Base-by-base conservation (phyloP, 495 filamentous ascomycete genomes). In the Talaromyces thailandensis region DNA sequence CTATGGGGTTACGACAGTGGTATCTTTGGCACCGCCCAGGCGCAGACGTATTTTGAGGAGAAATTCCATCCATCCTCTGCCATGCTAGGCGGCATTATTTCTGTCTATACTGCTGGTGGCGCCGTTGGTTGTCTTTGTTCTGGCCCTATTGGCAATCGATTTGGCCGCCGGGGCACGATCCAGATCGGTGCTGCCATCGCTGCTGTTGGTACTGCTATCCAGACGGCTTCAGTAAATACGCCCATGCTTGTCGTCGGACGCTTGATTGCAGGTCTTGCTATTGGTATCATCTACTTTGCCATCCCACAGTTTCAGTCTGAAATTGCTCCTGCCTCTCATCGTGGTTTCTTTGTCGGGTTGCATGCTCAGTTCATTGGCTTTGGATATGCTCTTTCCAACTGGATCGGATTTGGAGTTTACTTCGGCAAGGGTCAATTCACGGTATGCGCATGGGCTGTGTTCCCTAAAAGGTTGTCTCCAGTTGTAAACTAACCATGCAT, bases 401-500 rank as follows among this genome's bases (percentile, higher is more conserved):
- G 51, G 21, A 28, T 53, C 3, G 21, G 21, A 53, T 24, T 23
- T 28, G 16, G 51, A 14, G 21, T 24, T n/a, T 21, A 24, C 26
- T 24, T n/a, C 51, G 51, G 23, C 21, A 25, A 12, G 51, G 51
- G 51, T 26, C 2, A 53, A 53, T 53, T 53, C n/a, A 24, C 12
- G 23, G 21, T 24, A 67, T 1, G 73, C 73, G 23, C 68, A 74
- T 16, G 79, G 81, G 51, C 70, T 78, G 65, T 83, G 82, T 35
- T 35, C 9, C 31, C 9, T 35, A 35, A 35, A 35, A 35, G 6
- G 8, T 35, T 35, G 31, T 12, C 31, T 0, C 31, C 8, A 11
- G 31, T 35, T 35, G 6, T 35, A 82, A 71, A 82, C 40, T 77
- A 85, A 37, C 81, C 82, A 0, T 76, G 84, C 24, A 78, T 78